Conservation (phyloP, 768 basidiomycete genomes). For the Tylopilus plumbeoviolaceoides region DNA sequence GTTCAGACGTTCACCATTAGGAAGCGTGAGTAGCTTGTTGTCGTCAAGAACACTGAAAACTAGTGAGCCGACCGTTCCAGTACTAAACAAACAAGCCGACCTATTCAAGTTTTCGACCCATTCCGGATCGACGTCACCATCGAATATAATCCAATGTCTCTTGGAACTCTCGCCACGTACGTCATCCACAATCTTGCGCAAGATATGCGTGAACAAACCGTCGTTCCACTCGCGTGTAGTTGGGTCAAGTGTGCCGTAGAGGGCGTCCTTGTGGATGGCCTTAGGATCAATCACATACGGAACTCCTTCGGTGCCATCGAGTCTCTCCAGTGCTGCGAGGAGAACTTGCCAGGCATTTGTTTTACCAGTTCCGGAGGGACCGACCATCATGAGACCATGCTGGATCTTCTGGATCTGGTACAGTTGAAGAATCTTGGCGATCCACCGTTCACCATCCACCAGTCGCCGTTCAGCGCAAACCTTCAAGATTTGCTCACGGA, state of each 20-base stretch:
- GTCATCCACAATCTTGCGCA: slow-evolving; percentile 97
- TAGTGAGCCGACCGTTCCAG: slow-evolving; percentile 1
- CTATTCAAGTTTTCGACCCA: slow-evolving; percentile 99
- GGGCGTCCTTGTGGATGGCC: slow-evolving; percentile 96
- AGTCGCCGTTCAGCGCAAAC: slow-evolving; percentile 86
- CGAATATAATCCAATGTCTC: slow-evolving; percentile 99
- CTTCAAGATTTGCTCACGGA: slow-evolving; percentile 80
- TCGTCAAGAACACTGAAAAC: slow-evolving; percentile 87
- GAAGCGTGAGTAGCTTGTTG: slow-evolving; percentile 94
- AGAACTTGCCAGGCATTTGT: slow-evolving; percentile 96
- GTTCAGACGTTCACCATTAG: slow-evolving; percentile 97
- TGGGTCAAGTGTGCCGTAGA: slow-evolving; percentile 94
- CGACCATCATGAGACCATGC: slow-evolving; percentile 99
- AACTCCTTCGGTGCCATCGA: slow-evolving; percentile 90
- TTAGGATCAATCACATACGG: slow-evolving; percentile 98
- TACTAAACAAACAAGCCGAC: slow-evolving; percentile 38
- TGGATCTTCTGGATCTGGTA: slow-evolving; percentile 99
- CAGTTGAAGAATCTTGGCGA: slow-evolving; percentile 92
- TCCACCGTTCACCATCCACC: slow-evolving; percentile 85
- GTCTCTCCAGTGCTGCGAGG: slow-evolving; percentile 80
- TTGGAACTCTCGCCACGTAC: slow-evolving; percentile 96
- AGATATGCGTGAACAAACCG: slow-evolving; percentile 94
- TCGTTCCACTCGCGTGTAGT: slow-evolving; percentile 99
- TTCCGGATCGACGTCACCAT: slow-evolving; percentile 99
- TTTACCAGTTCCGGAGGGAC: slow-evolving; percentile 95